These are phyloP conservation scores for Aspergillus egyptiacus DNA, from an alignment of 495 filamentous ascomycete genomes.

Conservation along the genomic window DNA sequence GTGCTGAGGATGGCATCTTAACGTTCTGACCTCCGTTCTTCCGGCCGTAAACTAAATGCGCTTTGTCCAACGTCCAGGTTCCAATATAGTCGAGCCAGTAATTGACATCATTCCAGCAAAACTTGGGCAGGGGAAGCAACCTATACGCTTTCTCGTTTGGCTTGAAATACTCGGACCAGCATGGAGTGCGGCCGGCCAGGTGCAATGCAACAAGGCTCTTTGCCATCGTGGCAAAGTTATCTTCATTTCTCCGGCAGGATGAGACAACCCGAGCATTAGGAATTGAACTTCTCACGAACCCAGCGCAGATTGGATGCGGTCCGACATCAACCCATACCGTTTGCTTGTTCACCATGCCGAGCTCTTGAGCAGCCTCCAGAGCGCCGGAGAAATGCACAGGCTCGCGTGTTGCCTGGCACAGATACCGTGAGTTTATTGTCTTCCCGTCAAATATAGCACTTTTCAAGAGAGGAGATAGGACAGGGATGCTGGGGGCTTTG, in stretches of 20 bases:
- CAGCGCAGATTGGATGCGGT: conserved; percentile 30
- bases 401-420: conserved; percentile 59
- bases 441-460: conserved; percentile 50
- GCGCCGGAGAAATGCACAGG: conserved; percentile 66
- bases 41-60: background rate
- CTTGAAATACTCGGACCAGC: conserved; percentile 64
- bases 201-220: conserved; percentile 51
- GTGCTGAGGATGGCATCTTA: background rate
- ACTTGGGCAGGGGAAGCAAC: conserved; percentile 57
- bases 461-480: conserved; percentile 64
- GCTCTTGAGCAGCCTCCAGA: conserved; percentile 44
- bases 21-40: background rate
- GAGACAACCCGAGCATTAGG: conserved; percentile 36
- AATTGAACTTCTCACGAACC: conserved; percentile 22
- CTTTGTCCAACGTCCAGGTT: conserved; percentile 34
- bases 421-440: conserved; percentile 51
- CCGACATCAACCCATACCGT: conserved; percentile 39
- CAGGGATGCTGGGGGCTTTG: conserved; percentile 52
- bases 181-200: conserved; percentile 48
- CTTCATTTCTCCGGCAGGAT: conserved; percentile 34
- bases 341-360: conserved; percentile 18
- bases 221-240: conserved; percentile 52
- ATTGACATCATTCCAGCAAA: conserved; percentile 41
- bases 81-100: conserved; percentile 42
- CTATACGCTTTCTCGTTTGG: conserved; percentile 48